Percentiles rank a stretch among this genome's conserved stretches.
Evolutionary conservation across 75 land plant species (phyloP).

Genomic region (Picea sitchensis): DNA sequence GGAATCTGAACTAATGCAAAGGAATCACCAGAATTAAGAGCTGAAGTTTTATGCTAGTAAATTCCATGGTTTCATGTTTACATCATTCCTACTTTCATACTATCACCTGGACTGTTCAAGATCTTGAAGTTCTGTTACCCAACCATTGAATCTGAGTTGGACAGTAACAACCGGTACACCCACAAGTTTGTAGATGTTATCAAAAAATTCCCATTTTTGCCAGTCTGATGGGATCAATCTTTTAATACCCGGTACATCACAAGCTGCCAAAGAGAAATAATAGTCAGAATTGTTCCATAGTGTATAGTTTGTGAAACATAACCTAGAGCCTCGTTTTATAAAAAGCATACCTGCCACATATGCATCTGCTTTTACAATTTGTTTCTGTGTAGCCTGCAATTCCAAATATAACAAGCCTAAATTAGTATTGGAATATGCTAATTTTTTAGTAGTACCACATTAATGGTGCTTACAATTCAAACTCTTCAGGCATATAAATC

Average conservation of each 20-base stretch:
- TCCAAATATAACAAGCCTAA: constrained; percentile 9
- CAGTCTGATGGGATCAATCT: constrained; percentile 72
- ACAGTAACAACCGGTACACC: constrained; percentile 98
- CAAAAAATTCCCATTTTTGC: constrained; percentile 80
- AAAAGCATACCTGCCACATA: constrained; percentile 84
- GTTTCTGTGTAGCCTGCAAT: constrained; percentile 71
- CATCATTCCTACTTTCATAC: not conserved
- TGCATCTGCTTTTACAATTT: constrained; percentile 84
- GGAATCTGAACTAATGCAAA: not conserved
- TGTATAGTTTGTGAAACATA: constrained; percentile 46
- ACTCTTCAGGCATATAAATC: not conserved
- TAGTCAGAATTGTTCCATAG: not conserved
- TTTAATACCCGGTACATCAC: constrained; percentile 98
- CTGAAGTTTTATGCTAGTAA: not conserved
- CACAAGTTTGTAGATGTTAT: constrained; percentile 81
- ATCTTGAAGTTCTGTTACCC: constrained; percentile 93
- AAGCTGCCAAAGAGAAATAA: constrained; percentile 51
- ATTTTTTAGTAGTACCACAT: not conserved
- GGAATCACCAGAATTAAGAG: not conserved
- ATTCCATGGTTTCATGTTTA: not conserved
- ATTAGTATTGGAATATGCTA: not conserved
- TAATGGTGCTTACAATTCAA: not conserved
- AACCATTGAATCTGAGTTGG: constrained; percentile 94
- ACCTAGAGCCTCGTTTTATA: not conserved
- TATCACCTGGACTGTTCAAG: constrained; percentile 76